Evolutionary conservation across 352 stramenopile genomes (phyloP), one percentile per base, ranked within the genome.

Genomic region (Pythium diclinum): DNA sequence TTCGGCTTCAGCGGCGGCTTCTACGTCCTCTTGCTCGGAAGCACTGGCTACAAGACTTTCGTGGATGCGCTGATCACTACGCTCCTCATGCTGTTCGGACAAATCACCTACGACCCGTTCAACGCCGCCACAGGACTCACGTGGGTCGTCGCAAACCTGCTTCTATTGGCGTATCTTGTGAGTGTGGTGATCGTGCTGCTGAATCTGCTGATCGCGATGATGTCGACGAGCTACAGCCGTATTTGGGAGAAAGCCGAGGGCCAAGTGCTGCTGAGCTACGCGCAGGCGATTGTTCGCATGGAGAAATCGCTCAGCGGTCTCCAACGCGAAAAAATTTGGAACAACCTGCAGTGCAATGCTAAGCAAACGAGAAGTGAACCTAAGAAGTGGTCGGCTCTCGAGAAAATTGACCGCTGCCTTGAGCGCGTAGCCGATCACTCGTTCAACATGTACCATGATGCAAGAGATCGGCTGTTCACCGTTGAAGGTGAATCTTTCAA

Each of bases 181-280:
- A 49, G 42, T 11, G 42, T 49, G 4, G 42, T 28, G 17, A 49
- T 49, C 16, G 42, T 49, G 42, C 42, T 49, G 17, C n/a, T 49
- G 14, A 49, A 49, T 49, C 42, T 49, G 42, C n/a, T 49, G 42
- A 49, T 49, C 42, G 42, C 42, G 42, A 49, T 49, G 42, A 49
- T 49, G 42, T 49, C 42, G 1, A 49, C 42, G 0, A 49, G 42
- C 42, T 49, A 49, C 16, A 25, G 42, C 17, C 0, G 9, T 17
- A 17, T 49, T 3, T 49, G 42, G 42, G 42, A 49, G 6, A 0
- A 49, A 11, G 42, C 42, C 2, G 42, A 49, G 42, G 16, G 42
- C 8, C 42, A 49, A 49, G 42, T 49, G 42, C 42, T 49, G 42
- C 42, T 49, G 2, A 49, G 42, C 42, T 28, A 49, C n/a, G 42